These are phyloP conservation scores for Aphanomyces stellatus DNA, from an alignment of 352 stramenopile species.

Conservation along the genomic window DNA sequence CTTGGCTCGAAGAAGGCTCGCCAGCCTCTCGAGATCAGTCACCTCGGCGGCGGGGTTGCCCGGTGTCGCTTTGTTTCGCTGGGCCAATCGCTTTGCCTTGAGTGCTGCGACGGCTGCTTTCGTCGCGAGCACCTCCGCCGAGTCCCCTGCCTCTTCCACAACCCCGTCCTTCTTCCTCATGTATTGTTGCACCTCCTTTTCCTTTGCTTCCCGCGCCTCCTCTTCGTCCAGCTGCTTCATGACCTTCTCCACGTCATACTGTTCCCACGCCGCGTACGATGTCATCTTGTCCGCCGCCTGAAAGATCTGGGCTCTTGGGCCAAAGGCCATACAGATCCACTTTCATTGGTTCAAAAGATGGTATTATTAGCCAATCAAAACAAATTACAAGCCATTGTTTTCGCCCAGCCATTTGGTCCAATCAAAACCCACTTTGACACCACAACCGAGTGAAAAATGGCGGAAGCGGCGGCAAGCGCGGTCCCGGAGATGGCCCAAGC, in stretches of 20 bases:
- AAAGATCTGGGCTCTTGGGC: too few relatives aligned
- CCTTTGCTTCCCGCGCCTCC: neutral
- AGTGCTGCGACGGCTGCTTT: slow-evolving; percentile 11
- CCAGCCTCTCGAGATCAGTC: slow-evolving; percentile 3
- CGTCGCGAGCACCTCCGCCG: slow-evolving; percentile 8
- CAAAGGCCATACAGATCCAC: too few relatives aligned
- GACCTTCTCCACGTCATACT: slow-evolving; percentile 14
- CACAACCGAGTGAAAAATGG: neutral
- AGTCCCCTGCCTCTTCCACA: slow-evolving; percentile 14
- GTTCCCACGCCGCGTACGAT: slow-evolving; percentile 18
- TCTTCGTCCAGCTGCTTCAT: slow-evolving; percentile 17
- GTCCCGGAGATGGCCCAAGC: slow-evolving; percentile 52
- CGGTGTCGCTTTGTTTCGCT: neutral
- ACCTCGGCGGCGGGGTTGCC: neutral
- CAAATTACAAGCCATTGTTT: neutral
- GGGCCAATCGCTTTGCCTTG: slow-evolving; percentile 6
- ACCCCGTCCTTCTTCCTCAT: slow-evolving; percentile 17
- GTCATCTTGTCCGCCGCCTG: neutral
- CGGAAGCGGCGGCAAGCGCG: neutral
- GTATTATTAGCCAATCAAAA: slow-evolving; percentile 14
- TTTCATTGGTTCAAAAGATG: neutral
- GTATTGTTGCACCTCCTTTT: slow-evolving; percentile 10
- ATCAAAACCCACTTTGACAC: neutral
- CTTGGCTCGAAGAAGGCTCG: neutral
- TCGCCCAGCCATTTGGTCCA: slow-evolving; percentile 16